Base-by-base conservation (phyloP, 2,329 filamentous ascomycete genomes). In the Bretziella fagacearum region DNA sequence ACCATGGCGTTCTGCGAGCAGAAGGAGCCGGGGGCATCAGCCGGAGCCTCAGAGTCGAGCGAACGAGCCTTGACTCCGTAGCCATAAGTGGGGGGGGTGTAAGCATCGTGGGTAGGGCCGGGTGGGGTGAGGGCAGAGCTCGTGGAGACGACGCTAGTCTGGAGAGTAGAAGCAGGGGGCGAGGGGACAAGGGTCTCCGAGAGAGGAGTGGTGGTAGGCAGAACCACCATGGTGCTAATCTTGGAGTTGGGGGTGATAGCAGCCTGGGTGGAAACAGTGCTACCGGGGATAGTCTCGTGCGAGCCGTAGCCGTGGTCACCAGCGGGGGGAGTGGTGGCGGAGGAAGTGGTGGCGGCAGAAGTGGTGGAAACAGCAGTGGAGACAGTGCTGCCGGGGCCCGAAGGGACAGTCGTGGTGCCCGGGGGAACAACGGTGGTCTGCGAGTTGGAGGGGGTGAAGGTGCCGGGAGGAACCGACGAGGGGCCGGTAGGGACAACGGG, bases 51-150 rank as follows among this genome's bases (percentile, higher is more conserved):
- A 18, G 17, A 18, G 18, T 41, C 37, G n/a, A 43, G 3, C 25
- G 40, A 43, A 22, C 40, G 40, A 10, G 25, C 40, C 25, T 43
- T 30, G 5, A 43, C 40, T 6, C 40, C 40, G 40, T 43, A 43
- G 25, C 40, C 27, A 13, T 43, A 29, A 29, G 40, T 6, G 15
- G 40, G 40, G 13, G 40, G 40, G 25, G 25, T 7, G 26, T 43
- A 43, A 20, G 40, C 25, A 13, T 13, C 4, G 26, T 25, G 6
- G 26, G 27, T 30, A 20, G 40, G 40, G 27, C 18, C 2, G 15
- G 40, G 10, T 8, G 40, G 10, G 17, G 40, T 43, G 15, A 26
- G 30, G 30, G 18, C 30, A 33, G 18, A 13, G 11, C 13, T 33
- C 13, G 17, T 33, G 11, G 30, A 15, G 30, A 13, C 17, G 11